Percentiles rank a stretch among this genome's conserved stretches.
phyloP scores from a whole-genome alignment of 345 rosid genomes.

The Eucalyptus cloeziana region DNA sequence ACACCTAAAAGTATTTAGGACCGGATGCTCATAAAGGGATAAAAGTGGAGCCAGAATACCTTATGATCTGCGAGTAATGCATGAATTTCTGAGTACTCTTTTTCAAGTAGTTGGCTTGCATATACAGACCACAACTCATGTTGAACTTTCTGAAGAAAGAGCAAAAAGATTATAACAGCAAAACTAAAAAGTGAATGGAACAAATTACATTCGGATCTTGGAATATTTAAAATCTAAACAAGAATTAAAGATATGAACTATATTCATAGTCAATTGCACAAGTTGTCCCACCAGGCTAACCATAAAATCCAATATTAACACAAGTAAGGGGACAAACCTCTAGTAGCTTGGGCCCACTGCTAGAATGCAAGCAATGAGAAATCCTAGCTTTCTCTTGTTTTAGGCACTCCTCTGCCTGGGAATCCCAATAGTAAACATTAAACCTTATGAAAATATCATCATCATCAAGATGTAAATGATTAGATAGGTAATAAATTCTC shows the following conservation, averaged over 20 bases:
- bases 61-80: conserved; percentile 77
- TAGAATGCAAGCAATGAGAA: conserved; percentile 29
- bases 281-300: neutral
- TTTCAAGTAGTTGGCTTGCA: conserved; percentile 63
- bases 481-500: neutral
- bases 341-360: conserved; percentile 35
- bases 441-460: too few relatives aligned
- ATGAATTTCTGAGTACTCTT: conserved; percentile 80
- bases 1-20: neutral
- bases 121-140: conserved; percentile 50
- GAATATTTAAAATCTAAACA: neutral
- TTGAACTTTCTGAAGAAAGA: conserved; percentile 62
- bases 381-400: conserved; percentile 37
- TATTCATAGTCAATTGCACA: neutral
- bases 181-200: too few relatives aligned
- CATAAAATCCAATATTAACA: neutral
- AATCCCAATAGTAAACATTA: neutral
- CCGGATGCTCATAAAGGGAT: neutral
- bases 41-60: conserved; percentile 14
- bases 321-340: conserved; percentile 23
- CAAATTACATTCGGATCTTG: too few relatives aligned
- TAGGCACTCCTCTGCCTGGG: conserved; percentile 43
- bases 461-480: neutral
- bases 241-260: neutral
- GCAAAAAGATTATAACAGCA: too few relatives aligned